phyloP scores from a whole-genome alignment of 169 alveolate species.

The Plasmodium falciparum region DNA sequence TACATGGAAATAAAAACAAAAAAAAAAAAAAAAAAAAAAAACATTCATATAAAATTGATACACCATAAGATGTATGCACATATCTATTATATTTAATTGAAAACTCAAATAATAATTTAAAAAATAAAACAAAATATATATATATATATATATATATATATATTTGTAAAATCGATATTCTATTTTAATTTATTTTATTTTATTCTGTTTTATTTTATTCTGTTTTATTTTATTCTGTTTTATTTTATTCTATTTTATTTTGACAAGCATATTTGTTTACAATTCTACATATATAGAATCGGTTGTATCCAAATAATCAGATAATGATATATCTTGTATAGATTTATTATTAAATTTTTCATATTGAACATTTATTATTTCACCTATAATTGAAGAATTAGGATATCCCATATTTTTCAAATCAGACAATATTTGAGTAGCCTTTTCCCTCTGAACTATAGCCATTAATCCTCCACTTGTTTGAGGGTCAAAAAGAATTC shows the following conservation, averaged over 20 bases:
- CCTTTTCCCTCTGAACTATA: conserved; percentile 54
- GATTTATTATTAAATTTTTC: conserved; percentile 35
- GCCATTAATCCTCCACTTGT: conserved; percentile 78
- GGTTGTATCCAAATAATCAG: conserved; percentile 56
- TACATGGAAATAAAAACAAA: no score
- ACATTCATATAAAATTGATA: no score
- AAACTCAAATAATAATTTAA: no score
- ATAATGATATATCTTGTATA: conserved; percentile 20
- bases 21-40: no score
- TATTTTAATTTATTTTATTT: background rate
- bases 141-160: no score
- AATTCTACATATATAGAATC: conserved; percentile 59
- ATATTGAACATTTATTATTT: conserved; percentile 74
- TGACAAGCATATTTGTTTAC: background rate
- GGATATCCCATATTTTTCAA: conserved; percentile 66
- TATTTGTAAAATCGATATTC: no score
- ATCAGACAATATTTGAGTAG: conserved; percentile 33
- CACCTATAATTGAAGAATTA: conserved; percentile 67
- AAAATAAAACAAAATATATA: no score
- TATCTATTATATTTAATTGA: no score
- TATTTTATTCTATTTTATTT: background rate
- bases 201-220: background rate
- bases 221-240: background rate
- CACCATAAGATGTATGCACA: no score
- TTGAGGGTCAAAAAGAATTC: conserved; percentile 76